Percentiles rank a stretch among this genome's conserved stretches.
These are phyloP conservation scores for Ceratocystis harringtonii DNA, from an alignment of 2,329 filamentous ascomycete genomes.

Conservation along the genomic window DNA sequence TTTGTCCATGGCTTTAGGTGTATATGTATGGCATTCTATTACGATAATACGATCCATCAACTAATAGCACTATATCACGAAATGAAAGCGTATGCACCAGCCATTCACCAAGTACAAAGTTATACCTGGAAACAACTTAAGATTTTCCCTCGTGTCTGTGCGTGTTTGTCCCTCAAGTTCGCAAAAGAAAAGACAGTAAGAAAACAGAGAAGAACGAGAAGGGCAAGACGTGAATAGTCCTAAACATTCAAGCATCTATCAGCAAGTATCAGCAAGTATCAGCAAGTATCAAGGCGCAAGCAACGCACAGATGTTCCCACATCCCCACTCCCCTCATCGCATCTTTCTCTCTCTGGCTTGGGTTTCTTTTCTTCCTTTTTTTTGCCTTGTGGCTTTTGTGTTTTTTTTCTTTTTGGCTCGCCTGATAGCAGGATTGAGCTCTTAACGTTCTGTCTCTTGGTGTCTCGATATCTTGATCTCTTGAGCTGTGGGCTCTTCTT, in stretches of 20 bases:
- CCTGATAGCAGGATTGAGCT: neutral
- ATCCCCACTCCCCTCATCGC: too few species aligned
- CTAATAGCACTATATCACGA: neutral
- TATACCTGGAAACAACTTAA: neutral
- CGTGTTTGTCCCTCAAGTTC: neutral
- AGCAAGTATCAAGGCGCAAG: too few species aligned
- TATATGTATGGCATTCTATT: too few species aligned
- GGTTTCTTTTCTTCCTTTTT: too few species aligned
- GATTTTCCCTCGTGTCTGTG: neutral
- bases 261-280: too few species aligned
- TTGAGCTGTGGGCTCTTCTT: too few species aligned
- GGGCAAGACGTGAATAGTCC: neutral
- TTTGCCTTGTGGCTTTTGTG: neutral
- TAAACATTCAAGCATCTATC: too few species aligned
- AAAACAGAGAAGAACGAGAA: neutral
- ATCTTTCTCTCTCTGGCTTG: too few species aligned
- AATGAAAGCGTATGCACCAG: neutral
- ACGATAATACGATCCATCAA: neutral
- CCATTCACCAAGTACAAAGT: neutral
- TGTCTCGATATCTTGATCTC: too few species aligned
- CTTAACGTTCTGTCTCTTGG: too few species aligned
- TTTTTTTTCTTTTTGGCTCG: neutral
- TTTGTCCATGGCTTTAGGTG: too few species aligned
- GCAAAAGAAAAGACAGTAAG: neutral
- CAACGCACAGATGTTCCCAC: neutral